Conservation (phyloP, 2,329 filamentous ascomycete genomes). For the Septoria petroselini region DNA sequence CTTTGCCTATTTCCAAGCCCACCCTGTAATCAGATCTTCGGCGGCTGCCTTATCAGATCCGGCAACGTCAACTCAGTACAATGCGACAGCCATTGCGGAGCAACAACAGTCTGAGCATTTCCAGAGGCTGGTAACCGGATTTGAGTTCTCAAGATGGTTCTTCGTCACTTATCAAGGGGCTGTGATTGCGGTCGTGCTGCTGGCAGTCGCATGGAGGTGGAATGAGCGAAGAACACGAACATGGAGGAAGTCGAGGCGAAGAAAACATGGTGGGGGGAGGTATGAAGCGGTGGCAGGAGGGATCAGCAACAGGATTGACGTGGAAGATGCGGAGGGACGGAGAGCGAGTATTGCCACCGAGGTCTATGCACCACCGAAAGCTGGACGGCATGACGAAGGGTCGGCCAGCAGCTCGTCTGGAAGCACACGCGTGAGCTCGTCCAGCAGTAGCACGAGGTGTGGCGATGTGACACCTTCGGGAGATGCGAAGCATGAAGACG, state of each 20-base stretch:
- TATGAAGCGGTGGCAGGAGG: neutral
- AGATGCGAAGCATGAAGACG: slow-evolving; percentile 5
- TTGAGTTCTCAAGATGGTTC: slow-evolving; percentile 38
- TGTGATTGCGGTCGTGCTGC: slow-evolving; percentile 38
- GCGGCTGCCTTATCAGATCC: slow-evolving; percentile 6
- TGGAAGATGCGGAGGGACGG: neutral
- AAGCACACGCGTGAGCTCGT: slow-evolving; percentile 36
- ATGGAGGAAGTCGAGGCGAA: slow-evolving; percentile 13
- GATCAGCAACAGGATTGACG: neutral
- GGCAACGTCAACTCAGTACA: neutral
- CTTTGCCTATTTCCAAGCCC: neutral
- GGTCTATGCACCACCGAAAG: neutral
- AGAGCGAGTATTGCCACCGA: neutral
- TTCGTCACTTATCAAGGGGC: slow-evolving; percentile 43
- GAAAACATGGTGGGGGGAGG: slow-evolving; percentile 5
- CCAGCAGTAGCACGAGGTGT: neutral
- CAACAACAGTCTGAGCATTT: slow-evolving; percentile 5
- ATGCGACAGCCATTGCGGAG: neutral
- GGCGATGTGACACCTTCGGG: slow-evolving; percentile 38
- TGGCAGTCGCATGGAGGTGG: slow-evolving; percentile 37
- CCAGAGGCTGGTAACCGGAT: slow-evolving; percentile 14
- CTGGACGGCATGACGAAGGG: slow-evolving; percentile 1
- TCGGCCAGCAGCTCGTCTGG: slow-evolving; percentile 40
- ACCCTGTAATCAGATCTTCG: neutral
- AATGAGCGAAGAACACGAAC: slow-evolving; percentile 9